Evolutionary conservation across 2,329 filamentous ascomycete genomes (phyloP).

Genomic region (Cladosporium cucumerinum): DNA sequence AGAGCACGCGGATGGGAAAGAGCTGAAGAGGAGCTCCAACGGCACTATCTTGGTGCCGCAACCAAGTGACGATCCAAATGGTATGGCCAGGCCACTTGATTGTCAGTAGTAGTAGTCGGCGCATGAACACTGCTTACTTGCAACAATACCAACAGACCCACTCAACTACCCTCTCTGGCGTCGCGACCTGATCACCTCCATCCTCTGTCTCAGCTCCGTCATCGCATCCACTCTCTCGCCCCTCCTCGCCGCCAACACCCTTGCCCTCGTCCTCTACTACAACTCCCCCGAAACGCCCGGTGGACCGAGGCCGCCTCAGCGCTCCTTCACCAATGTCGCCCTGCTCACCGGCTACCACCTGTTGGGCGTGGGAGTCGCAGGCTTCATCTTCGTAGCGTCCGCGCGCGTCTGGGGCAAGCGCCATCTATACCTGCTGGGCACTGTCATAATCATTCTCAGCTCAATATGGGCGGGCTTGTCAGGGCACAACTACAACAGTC

Average conservation of each 20-base stretch:
- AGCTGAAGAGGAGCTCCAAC: conserved; percentile 29
- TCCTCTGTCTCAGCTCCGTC: conserved; percentile 76
- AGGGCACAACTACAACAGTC: conserved; percentile 63
- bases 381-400: conserved; percentile 81
- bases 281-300: conserved; percentile 14
- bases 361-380: conserved; percentile 75
- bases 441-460: conserved; percentile 67
- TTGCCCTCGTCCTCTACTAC: conserved; percentile 70
- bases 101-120: conserved; percentile 22
- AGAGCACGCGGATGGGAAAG: conserved; percentile 16
- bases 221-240: conserved; percentile 81
- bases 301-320: conserved; percentile 21
- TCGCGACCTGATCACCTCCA: conserved; percentile 74
- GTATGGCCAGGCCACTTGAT: no score
- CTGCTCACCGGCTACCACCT: conserved; percentile 85
- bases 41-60: conserved; percentile 74
- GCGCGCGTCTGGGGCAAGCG: conserved; percentile 90
- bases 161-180: conserved; percentile 84
- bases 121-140: not conserved
- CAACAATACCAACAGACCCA: conserved; percentile 6
- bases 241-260: conserved; percentile 82
- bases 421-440: conserved; percentile 78
- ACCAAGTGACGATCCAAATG: conserved; percentile 85
- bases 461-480: conserved; percentile 75
- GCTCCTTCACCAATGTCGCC: conserved; percentile 71